These are phyloP conservation scores for Wolfiporia cocos DNA, from an alignment of 1,284 basidiomycete genomes.

Conservation along the genomic window DNA sequence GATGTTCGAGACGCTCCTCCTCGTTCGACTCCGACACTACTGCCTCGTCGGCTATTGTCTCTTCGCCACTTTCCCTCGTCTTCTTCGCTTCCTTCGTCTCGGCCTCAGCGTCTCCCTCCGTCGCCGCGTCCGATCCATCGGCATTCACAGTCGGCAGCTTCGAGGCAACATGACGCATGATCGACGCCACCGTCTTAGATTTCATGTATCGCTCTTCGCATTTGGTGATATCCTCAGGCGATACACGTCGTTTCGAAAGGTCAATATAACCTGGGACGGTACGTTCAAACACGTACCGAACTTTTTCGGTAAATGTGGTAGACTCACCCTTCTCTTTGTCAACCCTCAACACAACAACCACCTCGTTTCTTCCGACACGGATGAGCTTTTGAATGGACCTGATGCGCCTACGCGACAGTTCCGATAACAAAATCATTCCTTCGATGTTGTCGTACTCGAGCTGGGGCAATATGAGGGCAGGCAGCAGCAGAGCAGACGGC, in stretches of 20 bases:
- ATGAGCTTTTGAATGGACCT: constrained; percentile 98
- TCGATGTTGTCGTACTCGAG: constrained; percentile 99
- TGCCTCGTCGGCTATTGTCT: constrained; percentile 32
- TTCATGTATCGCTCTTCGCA: constrained; percentile 99
- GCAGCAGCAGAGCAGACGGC: background rate
- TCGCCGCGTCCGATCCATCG: constrained; percentile 36
- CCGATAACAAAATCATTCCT: constrained; percentile 98
- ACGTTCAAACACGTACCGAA: too few relatives aligned
- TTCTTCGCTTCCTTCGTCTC: constrained; percentile 41
- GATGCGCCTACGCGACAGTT: constrained; percentile 95
- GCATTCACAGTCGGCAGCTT: constrained; percentile 55
- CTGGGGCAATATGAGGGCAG: constrained; percentile 44
- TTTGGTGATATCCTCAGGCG: constrained; percentile 96
- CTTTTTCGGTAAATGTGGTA: too few relatives aligned
- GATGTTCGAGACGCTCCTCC: constrained; percentile 70
- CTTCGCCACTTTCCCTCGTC: constrained; percentile 33
- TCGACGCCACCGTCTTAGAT: constrained; percentile 91
- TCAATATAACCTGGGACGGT: constrained; percentile 92
- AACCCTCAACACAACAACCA: constrained; percentile 96
- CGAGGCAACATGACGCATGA: constrained; percentile 91
- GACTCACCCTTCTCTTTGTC: constrained; percentile 96
- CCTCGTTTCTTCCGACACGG: constrained; percentile 95
- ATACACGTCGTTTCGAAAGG: constrained; percentile 98
- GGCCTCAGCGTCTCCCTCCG: constrained; percentile 32
- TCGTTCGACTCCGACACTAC: constrained; percentile 46